A percentile compares a stretch with the other conserved stretches of the same genome.
Conservation (phyloP, 2,329 filamentous ascomycete genomes). For the Penicillium sp. region DNA sequence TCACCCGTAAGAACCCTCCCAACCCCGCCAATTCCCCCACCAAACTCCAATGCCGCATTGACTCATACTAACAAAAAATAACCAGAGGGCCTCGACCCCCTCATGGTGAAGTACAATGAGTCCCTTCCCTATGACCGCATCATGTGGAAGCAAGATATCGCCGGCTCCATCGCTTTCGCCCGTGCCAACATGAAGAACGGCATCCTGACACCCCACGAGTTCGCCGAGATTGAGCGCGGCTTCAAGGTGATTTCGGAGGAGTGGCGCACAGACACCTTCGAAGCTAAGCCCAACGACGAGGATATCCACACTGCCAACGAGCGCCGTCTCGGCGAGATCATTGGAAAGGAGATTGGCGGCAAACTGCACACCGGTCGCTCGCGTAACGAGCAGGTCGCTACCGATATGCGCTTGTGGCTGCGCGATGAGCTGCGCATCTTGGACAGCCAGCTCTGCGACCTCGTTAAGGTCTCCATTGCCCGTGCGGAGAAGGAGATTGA, state of each 20-base stretch:
- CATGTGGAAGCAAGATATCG: slow-evolving; percentile 79
- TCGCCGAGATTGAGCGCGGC: slow-evolving; percentile 71
- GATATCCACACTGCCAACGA: slow-evolving; percentile 71
- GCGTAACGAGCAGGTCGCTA: slow-evolving; percentile 87
- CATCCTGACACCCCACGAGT: slow-evolving; percentile 72
- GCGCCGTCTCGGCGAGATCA: slow-evolving; percentile 75
- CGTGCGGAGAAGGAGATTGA: slow-evolving; percentile 75
- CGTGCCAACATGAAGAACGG: slow-evolving; percentile 73
- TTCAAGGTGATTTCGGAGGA: slow-evolving; percentile 57
- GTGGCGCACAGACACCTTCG: slow-evolving; percentile 43
- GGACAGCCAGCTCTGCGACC: slow-evolving; percentile 65
- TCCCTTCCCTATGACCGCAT: slow-evolving; percentile 75
- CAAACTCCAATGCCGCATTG: slow-evolving; percentile 13
- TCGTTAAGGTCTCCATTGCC: slow-evolving; percentile 67
- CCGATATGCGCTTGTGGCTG: slow-evolving; percentile 88
- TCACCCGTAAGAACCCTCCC: slow-evolving; percentile 51
- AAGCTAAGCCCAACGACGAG: slow-evolving; percentile 48
- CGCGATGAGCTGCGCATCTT: slow-evolving; percentile 71
- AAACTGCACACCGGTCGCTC: slow-evolving; percentile 88
- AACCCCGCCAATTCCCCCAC: neutral
- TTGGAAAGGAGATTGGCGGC: slow-evolving; percentile 79
- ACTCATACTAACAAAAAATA: slow-evolving; percentile 22
- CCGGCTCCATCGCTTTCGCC: slow-evolving; percentile 77
- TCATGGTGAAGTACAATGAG: slow-evolving; percentile 85
- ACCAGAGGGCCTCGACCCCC: slow-evolving; percentile 74